Conservation (phyloP, 2,329 filamentous ascomycete genomes). For the Xylariales sp. region DNA sequence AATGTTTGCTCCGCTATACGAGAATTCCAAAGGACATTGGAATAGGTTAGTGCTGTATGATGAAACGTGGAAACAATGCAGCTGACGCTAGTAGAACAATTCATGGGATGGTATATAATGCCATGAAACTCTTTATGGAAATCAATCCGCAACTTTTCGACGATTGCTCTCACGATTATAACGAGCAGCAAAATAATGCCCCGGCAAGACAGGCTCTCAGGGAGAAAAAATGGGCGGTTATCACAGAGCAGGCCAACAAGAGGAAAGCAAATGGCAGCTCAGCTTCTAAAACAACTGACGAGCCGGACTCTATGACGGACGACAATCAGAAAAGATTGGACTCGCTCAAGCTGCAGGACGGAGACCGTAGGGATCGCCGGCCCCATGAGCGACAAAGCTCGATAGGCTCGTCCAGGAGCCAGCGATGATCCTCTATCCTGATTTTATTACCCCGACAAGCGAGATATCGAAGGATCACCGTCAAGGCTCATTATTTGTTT, state of each 20-base stretch:
- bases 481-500: conserved; percentile 35
- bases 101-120: conserved; percentile 99
- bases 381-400: conserved; percentile 72
- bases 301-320: conserved; percentile 81
- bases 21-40: conserved; percentile 99
- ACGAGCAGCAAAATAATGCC: conserved; percentile 92
- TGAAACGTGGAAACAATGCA: neutral
- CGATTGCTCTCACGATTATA: conserved; percentile 98
- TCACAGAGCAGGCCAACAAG: conserved; percentile 82
- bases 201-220: conserved; percentile 84
- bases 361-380: conserved; percentile 68
- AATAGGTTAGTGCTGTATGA: conserved; percentile 75
- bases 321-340: conserved; percentile 90
- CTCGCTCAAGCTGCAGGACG: conserved; percentile 90
- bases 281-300: conserved; percentile 67
- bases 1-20: conserved; percentile 98
- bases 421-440: conserved; percentile 55
- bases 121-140: conserved; percentile 99
- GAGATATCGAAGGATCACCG: conserved; percentile 36
- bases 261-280: conserved; percentile 62
- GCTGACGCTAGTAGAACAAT: conserved; percentile 78
- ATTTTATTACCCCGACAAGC: conserved; percentile 28
- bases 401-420: conserved; percentile 64
- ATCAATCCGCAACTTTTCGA: conserved; percentile 99
- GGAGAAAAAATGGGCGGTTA: conserved; percentile 88